Evolutionary conservation across 1,139 yeast genomes (phyloP), one percentile per base, ranked within the genome.

Genomic region (Cylindricascospora bacillispora): DNA sequence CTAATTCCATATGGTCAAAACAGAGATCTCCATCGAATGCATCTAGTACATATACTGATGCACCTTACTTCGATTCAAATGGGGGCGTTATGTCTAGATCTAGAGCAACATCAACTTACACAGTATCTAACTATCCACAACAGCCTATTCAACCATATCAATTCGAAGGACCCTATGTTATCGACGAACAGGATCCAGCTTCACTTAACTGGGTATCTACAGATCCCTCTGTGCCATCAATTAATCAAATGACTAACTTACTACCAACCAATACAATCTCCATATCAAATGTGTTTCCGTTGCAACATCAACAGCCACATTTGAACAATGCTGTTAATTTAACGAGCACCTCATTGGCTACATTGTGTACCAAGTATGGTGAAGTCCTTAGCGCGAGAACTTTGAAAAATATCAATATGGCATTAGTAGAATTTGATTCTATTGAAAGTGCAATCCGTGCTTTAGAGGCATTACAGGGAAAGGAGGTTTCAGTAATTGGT

Each of bases 371-470:
- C 21, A 62, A 65, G 26, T 75, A 68, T 50, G 85, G 85, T 10
- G 56, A 59, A 7, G 62, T 75, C 13, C 53, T 60, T 31, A 62
- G 73, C 23, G 75, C 85, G 6, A 66, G 85, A 32, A 65, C 83
- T 13, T 50, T 70, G 31, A 56, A 61, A 19, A 65, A 65, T 30
- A 59, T 65, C 29, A 64, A 64, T 33, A 61, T 68, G 45, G 92
- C 92, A 0, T 63, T 83, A 39, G 76, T 81, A 19, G 92, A 80
- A 52, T 85, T 82, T 55, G 63, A 69, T 4, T 62, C 66, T 22
- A 59, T 79, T 10, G 94, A 82, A 28, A 62, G 73, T 24, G 93
- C 97, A 9, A 72, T 80, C 65, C 68, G 65, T 27, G 82, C 93
- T 29, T 76, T 76, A 47, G 78, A 80, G 4, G 71, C 65, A 29